Evolutionary conservation across 805 yeast genomes (phyloP), one percentile per base, ranked within the genome.

Genomic region (Candida rishiriensis): DNA sequence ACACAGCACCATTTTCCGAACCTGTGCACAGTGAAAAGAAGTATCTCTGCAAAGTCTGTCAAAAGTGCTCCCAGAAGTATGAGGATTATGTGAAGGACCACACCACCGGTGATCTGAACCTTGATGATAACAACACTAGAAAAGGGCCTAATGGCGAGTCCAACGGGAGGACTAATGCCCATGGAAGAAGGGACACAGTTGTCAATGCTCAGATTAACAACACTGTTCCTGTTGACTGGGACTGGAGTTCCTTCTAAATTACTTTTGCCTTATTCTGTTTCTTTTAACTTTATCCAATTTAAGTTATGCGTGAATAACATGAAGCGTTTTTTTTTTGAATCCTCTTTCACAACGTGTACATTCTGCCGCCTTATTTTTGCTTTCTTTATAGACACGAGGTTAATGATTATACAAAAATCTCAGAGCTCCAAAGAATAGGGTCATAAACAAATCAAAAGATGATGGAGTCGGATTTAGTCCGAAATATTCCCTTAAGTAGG

Each of bases 161-260:
- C 15, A 49, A 46, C 30, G 36, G 28, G 30, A 28, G 38, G n/a
- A 44, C 38, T 14, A 45, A 51, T 7, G 46, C 36, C 36, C 49
- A 43, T 29, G 49, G 48, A n/a, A 49, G 53, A 39, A 49, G 49
- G 38, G 57, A 55, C 16, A 46, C 53, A 3, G 38, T 46, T 15
- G 43, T 47, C 4, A 50, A 39, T 36, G 42, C 36, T 30, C 57
- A 53, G 38, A 31, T 16, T 15, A 52, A 50, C n/a, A 44, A 50
- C n/a, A 44, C 54, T 28, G 48, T 65, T 39, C 71, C 69, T 6
- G 64, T 61, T 4, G 70, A 66, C 43, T 66, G 70, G 70, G 65
- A 66, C 42, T 66, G 71, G 71, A 63, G 69, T 41, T 65, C 70
- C 0, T 66, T 66, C 39, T 66, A 46, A 51, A 21, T 21, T 4